A percentile compares a stretch with the other conserved stretches of the same genome.
Conservation (phyloP, 2,329 filamentous ascomycete species). For the Verticillium longisporum region DNA sequence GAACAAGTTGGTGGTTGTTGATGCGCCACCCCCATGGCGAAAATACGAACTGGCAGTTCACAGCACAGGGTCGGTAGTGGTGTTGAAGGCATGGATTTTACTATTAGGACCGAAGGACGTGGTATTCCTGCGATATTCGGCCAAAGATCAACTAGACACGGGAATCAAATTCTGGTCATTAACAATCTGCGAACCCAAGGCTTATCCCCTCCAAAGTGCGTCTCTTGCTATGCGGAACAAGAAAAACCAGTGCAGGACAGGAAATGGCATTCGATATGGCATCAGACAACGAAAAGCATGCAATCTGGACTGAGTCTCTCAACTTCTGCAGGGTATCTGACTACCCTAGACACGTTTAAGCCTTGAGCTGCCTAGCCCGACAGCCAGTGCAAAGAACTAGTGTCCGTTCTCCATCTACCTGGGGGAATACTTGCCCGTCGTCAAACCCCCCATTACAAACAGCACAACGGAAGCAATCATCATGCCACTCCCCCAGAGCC, state of each 20-base stretch:
- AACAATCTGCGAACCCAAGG: background rate
- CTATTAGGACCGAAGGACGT: background rate
- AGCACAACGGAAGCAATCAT: conserved; percentile 79
- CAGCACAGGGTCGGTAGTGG: background rate
- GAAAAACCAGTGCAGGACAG: background rate
- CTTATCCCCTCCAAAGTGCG: background rate
- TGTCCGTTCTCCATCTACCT: conserved; percentile 23
- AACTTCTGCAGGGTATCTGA: too few species aligned
- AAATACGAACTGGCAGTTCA: background rate
- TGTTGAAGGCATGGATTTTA: background rate
- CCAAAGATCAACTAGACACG: background rate
- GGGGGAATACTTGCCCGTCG: conserved; percentile 60
- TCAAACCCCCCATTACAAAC: conserved; percentile 53
- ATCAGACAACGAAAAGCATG: too few species aligned
- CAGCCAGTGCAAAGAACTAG: conserved; percentile 56
- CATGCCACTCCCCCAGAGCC: conserved; percentile 93
- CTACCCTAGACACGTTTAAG: background rate
- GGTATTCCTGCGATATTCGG: background rate
- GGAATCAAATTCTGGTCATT: background rate
- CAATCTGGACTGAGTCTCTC: too few species aligned
- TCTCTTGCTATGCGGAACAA: background rate
- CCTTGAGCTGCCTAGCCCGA: conserved; percentile 54
- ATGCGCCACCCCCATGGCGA: background rate
- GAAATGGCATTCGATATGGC: too few species aligned
- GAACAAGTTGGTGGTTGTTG: conserved; percentile 80